Evolutionary conservation across 2,329 filamentous ascomycete genomes (phyloP).

Genomic region (Colletotrichum tropicale): DNA sequence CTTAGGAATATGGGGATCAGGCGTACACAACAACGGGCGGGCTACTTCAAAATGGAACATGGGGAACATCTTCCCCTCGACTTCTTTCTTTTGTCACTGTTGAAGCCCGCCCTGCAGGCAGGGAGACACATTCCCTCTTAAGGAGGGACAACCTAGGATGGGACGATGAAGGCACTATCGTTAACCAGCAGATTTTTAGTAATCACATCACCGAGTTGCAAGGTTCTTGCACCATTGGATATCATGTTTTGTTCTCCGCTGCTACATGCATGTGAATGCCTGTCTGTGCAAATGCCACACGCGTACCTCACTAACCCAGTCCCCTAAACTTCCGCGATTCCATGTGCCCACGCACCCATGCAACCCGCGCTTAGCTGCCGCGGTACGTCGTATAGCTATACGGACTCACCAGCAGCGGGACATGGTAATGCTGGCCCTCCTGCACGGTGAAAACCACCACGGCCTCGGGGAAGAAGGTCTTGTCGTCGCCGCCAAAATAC

Average conservation of each 20-base stretch:
- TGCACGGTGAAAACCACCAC: slow-evolving; percentile 57
- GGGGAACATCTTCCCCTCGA: background rate
- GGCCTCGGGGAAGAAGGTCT: slow-evolving; percentile 67
- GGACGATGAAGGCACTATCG: slow-evolving; percentile 7
- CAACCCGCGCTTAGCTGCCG: slow-evolving; percentile 60
- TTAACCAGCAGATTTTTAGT: slow-evolving; percentile 5
- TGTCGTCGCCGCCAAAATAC: slow-evolving; percentile 72
- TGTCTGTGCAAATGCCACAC: background rate
- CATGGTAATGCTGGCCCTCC: slow-evolving; percentile 74
- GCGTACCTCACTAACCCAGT: background rate
- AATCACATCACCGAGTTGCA: slow-evolving; percentile 4
- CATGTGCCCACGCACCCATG: background rate
- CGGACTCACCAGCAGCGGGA: slow-evolving; percentile 77
- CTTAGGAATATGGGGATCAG: background rate
- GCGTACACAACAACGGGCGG: background rate
- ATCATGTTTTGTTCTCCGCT: background rate
- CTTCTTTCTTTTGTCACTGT: background rate
- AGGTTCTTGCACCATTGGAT: background rate
- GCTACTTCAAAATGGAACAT: background rate
- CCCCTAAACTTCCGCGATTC: background rate
- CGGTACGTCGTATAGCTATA: slow-evolving; percentile 85
- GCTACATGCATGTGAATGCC: background rate
- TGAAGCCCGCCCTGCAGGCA: background rate
- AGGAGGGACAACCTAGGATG: background rate
- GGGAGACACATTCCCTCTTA: background rate